A percentile compares a stretch with the other conserved stretches of the same genome.
Evolutionary conservation across 257 asterid genomes (phyloP).

Genomic region (Solanum sitiens): DNA sequence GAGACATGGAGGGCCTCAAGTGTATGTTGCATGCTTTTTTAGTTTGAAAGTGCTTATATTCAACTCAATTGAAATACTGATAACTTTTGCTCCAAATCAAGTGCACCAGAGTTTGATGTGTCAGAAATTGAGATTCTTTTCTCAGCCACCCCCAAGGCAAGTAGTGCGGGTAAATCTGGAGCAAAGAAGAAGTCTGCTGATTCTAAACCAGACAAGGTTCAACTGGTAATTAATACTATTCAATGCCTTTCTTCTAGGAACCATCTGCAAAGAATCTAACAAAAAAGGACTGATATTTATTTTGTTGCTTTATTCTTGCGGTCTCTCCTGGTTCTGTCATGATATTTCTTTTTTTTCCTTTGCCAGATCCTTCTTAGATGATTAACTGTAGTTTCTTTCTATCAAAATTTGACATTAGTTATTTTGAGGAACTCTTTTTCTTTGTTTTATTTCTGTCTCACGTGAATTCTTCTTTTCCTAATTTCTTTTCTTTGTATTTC

Average conservation of each 20-base stretch:
- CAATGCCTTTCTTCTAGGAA: neutral
- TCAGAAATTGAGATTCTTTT: constrained; percentile 87
- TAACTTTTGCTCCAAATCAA: constrained; percentile 18
- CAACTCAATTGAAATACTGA: constrained; percentile 7
- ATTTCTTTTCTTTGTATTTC: neutral
- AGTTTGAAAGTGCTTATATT: neutral
- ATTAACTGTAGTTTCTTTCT: neutral
- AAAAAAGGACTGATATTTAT: neutral
- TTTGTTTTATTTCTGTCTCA: neutral
- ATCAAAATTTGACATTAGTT: neutral
- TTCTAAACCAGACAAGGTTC: constrained; percentile 79
- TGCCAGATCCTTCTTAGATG: neutral
- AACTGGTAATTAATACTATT: constrained; percentile 53
- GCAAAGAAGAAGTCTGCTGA: constrained; percentile 76
- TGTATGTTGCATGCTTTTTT: constrained; percentile 28
- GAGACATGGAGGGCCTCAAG: constrained; percentile 77
- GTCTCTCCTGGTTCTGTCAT: neutral
- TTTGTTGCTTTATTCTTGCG: neutral
- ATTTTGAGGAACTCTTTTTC: neutral
- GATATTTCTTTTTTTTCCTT: neutral
- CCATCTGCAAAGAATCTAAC: neutral
- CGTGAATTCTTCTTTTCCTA: neutral
- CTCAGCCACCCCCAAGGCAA: constrained; percentile 89
- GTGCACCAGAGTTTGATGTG: constrained; percentile 95
- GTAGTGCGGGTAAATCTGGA: constrained; percentile 61